A percentile compares a stretch with the other conserved stretches of the same genome.
Conservation (phyloP, 352 stramenopile genomes). For the Phytophthora pistaciae region DNA sequence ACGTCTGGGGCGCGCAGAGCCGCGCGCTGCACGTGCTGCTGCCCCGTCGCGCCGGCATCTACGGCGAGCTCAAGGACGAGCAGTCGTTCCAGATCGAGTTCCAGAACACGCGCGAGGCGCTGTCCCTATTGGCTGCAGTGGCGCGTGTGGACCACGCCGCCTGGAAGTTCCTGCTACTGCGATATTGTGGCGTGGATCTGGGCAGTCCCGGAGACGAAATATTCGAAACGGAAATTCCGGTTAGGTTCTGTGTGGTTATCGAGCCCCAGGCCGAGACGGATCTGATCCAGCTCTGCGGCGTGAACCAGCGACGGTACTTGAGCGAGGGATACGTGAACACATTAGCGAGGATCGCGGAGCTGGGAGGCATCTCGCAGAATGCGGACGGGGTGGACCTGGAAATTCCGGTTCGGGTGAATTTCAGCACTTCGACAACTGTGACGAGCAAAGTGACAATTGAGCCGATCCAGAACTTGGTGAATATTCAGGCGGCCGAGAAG, state of each 20-base stretch:
- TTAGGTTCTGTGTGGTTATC: not conserved
- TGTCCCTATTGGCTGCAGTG: constrained; percentile 20
- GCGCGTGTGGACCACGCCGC: constrained; percentile 16
- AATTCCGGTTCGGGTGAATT: constrained; percentile 21
- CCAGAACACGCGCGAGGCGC: constrained; percentile 22
- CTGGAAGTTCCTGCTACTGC: constrained; percentile 23
- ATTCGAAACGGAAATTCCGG: constrained; percentile 3
- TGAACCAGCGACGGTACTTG: not conserved
- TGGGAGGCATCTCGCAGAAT: not conserved
- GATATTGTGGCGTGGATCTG: constrained; percentile 21
- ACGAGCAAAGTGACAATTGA: constrained; percentile 1
- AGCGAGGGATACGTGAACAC: constrained; percentile 15
- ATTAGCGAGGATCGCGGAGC: constrained; percentile 14
- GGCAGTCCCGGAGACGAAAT: not conserved
- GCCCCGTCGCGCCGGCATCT: not conserved
- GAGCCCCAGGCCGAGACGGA: not conserved
- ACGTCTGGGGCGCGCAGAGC: not conserved
- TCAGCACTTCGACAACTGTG: constrained; percentile 7
- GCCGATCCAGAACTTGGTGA: constrained; percentile 16
- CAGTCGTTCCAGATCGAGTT: constrained; percentile 24
- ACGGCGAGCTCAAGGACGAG: constrained; percentile 13
- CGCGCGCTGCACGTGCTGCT: constrained; percentile 1
- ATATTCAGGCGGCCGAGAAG: constrained; percentile 23
- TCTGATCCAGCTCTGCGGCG: constrained; percentile 21
- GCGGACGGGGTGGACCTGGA: constrained; percentile 20